Evolutionary conservation across 495 filamentous ascomycete species (phyloP).

Genomic region (Friedmanniomyces endolithicus): DNA sequence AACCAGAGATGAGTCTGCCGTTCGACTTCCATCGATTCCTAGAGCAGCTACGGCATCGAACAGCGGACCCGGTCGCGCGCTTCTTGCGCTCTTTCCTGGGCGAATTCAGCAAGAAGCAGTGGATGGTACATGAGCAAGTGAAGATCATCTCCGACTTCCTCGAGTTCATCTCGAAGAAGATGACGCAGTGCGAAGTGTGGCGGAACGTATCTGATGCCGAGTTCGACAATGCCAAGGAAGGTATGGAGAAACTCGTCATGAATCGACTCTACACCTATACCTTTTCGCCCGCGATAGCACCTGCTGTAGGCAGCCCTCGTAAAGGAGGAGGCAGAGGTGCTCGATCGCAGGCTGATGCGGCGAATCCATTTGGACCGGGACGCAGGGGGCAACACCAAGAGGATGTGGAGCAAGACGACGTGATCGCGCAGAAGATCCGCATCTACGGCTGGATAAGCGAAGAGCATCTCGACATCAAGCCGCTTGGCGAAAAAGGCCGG

Average conservation of each 20-base stretch:
- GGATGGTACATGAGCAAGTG: constrained; percentile 99
- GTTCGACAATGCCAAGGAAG: constrained; percentile 95
- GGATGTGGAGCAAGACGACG: constrained; percentile 90
- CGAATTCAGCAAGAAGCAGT: constrained; percentile 95
- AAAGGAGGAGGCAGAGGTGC: constrained; percentile 25
- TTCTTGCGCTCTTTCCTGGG: constrained; percentile 87
- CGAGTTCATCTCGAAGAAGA: constrained; percentile 95
- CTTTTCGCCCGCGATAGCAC: constrained; percentile 83
- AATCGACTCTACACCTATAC: constrained; percentile 93
- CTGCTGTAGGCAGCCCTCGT: constrained; percentile 54
- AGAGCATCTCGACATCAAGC: constrained; percentile 85
- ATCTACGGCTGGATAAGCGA: constrained; percentile 95
- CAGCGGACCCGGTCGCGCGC: constrained; percentile 89
- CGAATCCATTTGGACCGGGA: constrained; percentile 60
- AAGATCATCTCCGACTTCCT: constrained; percentile 97
- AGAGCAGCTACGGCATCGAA: constrained; percentile 86
- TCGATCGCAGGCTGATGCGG: constrained; percentile 29
- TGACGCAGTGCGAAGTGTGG: constrained; percentile 98
- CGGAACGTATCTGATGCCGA: constrained; percentile 88
- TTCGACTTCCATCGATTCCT: constrained; percentile 98
- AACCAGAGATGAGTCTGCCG: constrained; percentile 76
- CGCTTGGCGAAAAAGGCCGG: constrained; percentile 69
- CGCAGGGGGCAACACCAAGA: constrained; percentile 93
- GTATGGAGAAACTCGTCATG: constrained; percentile 99
- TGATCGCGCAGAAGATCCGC: constrained; percentile 86